Percentiles rank a stretch among this genome's conserved stretches.
Evolutionary conservation across 306 rosid species (phyloP).

Genomic region (Mimosa pudica): DNA sequence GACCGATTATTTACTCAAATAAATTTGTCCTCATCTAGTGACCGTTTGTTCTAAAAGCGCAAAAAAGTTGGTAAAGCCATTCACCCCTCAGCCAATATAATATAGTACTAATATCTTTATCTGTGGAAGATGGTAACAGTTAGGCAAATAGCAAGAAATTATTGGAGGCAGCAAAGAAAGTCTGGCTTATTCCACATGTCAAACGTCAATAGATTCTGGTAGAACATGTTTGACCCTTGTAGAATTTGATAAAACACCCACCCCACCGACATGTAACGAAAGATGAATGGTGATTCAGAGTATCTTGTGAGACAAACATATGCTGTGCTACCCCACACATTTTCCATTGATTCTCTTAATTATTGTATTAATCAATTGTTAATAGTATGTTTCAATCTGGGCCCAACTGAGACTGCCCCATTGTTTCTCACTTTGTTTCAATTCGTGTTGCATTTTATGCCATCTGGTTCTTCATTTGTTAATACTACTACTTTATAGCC

Average conservation of each 20-base stretch:
- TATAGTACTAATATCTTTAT: neutral
- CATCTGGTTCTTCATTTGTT: neutral
- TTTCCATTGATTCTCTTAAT: neutral
- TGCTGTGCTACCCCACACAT: conserved; percentile 2
- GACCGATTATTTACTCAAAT: neutral
- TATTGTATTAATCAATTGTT: conserved; percentile 10
- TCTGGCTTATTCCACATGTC: neutral
- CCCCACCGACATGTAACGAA: conserved; percentile 35
- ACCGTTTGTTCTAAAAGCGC: neutral
- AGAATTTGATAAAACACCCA: conserved; percentile 10
- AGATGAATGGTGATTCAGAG: neutral
- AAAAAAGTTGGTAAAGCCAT: neutral
- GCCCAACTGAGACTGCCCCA: neutral
- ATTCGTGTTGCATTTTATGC: neutral
- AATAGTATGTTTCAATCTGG: neutral
- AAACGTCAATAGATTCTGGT: conserved; percentile 6
- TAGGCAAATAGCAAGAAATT: neutral
- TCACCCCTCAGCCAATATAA: neutral
- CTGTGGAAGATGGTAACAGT: neutral
- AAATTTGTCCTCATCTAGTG: neutral
- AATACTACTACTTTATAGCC: neutral
- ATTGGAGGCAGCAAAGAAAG: neutral
- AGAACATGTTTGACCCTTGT: conserved; percentile 2
- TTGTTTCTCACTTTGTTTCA: neutral
- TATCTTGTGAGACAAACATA: neutral